Conservation (phyloP, 345 rosid genomes). For the Eucalyptus albens region DNA sequence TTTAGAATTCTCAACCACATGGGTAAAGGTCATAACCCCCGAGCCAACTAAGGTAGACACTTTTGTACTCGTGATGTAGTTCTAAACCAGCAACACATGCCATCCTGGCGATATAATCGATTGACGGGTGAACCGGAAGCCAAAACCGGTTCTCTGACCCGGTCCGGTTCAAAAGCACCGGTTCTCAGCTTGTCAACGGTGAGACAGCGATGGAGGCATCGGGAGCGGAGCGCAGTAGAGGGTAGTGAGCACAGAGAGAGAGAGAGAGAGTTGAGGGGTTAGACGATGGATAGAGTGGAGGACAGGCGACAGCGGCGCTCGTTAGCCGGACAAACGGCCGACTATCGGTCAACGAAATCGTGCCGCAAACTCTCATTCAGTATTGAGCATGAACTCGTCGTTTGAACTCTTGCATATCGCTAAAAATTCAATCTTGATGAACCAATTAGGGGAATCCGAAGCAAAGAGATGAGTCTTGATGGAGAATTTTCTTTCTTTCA, state of each 20-base stretch:
- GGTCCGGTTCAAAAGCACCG: neutral
- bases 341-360: neutral
- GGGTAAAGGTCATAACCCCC: neutral
- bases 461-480: neutral
- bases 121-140: neutral
- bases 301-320: neutral
- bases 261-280: neutral
- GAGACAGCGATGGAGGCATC: neutral
- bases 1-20: neutral
- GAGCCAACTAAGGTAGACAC: neutral
- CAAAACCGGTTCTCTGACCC: neutral
- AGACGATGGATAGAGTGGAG: neutral
- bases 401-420: neutral
- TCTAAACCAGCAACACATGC: neutral
- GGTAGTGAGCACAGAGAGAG: neutral
- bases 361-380: too few species aligned
- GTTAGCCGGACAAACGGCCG: neutral
- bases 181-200: neutral
- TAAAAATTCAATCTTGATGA: neutral
- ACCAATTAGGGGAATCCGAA: neutral
- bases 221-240: neutral
- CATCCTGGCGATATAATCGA: neutral
- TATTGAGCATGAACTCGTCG: neutral
- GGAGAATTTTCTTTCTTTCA: neutral
- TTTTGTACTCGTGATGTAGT: neutral